Base-by-base conservation (phyloP, 805 yeast genomes). In the Ogataea polymorpha region DNA sequence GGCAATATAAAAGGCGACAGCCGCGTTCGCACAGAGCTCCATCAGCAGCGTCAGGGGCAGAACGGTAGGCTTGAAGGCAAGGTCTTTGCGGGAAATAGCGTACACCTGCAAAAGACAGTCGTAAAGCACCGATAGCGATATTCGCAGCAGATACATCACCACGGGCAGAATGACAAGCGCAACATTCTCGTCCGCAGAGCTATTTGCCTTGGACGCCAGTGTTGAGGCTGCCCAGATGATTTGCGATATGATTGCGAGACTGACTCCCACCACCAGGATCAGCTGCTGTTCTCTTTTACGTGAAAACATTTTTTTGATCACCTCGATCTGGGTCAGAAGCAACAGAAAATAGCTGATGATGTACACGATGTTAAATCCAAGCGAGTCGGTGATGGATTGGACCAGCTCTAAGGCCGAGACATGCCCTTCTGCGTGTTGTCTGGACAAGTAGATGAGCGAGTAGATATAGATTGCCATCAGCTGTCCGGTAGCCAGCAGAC, bases 1-100 rank as follows among this genome's bases (percentile, higher is more conserved):
- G 5, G 88, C 83, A 35, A 86, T 70, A 56, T 85, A 86, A 47
- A 86, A 77, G 0, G 80, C 83, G 27, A 82, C 77, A 7, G 86
- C 82, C 8, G 80, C 56, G 48, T 79, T 72, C 1, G 81, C 73
- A 10, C 79, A 71, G 1, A 83, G 45, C 6, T 77, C 56, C 4
- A 86, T 76, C 17, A 82, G 58, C 0, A 76, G 14, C 0, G 88
- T 72, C n/a, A 86, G 59, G 1, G 80, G 61, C 53, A 82, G 63
- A 41, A 83, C 71, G 15, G 59, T 61, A 25, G 65, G 64, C 44
- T 75, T 71, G 37, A 78, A 63, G 23, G 84, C 70, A 29, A 72
- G 66, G n/a, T 69, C 64, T 28, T 75, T 60, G 45, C 79, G 80
- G 16, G 74, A 68, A 14, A 80, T 51, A 3, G 77, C 63, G 54